phyloP scores from a whole-genome alignment of 768 basidiomycete genomes.

The Boletus tomentosulus region DNA sequence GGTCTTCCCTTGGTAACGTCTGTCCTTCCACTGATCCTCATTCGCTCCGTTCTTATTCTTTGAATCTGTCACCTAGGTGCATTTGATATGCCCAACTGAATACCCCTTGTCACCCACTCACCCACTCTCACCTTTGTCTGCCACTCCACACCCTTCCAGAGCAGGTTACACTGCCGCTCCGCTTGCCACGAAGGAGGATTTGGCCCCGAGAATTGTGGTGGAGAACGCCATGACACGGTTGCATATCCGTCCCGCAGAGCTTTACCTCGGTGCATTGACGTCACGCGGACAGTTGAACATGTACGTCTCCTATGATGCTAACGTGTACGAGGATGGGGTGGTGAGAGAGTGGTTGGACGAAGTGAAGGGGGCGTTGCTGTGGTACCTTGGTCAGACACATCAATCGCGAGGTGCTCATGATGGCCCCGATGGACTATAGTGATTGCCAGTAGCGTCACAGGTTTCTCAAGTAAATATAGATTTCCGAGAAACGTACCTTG shows the following conservation, averaged over 20 bases:
- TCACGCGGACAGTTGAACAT: constrained; percentile 32
- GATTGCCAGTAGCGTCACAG: too few species aligned
- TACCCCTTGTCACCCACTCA: constrained; percentile 28
- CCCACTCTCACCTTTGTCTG: constrained; percentile 18
- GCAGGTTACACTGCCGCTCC: constrained; percentile 4
- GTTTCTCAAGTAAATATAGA: too few species aligned
- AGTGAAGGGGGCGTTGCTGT: constrained; percentile 31
- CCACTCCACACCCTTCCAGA: constrained; percentile 10
- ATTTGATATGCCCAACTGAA: constrained; percentile 31
- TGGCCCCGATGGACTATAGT: too few species aligned
- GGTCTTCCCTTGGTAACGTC: constrained; percentile 30
- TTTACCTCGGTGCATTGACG: constrained; percentile 40
- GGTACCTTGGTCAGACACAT: constrained; percentile 26
- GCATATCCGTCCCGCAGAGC: constrained; percentile 42
- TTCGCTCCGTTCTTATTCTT: too few species aligned
- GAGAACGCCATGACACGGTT: constrained; percentile 21
- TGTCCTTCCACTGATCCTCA: too few species aligned
- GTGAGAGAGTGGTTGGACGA: constrained; percentile 48
- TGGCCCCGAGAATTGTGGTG: constrained; percentile 10
- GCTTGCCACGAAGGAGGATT: background rate
- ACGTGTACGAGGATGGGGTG: constrained; percentile 40
- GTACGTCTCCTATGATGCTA: constrained; percentile 38
- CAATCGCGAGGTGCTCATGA: too few species aligned
- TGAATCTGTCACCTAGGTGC: constrained; percentile 31
- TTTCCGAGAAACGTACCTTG: too few species aligned